Evolutionary conservation across 768 basidiomycete species (phyloP), one percentile per base, ranked within the genome.

Genomic region (Rhodosporidiobolus odoratus): DNA sequence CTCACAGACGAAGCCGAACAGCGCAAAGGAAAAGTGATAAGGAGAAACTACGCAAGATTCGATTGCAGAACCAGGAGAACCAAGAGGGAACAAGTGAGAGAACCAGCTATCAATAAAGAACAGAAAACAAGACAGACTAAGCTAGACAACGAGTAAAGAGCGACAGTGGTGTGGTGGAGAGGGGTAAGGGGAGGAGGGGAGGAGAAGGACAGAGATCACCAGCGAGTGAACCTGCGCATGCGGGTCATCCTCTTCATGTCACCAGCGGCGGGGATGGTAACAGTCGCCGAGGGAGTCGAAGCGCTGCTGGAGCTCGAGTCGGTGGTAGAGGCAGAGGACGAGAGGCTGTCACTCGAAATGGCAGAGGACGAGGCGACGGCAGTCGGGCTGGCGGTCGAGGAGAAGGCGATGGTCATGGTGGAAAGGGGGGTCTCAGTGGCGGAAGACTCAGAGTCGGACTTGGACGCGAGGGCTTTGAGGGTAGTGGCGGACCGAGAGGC

Each of bases 181-280:
- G 43, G 43, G 43, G 43, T 13, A 45, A 45, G 43, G 23, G 23
- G 30, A 45, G 63, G 41, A 57, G 30, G 43, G 16, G 13, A 17
- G 3, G 52, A 10, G 38, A 65, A 32, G 54, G n/a, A 41, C 27
- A 41, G 43, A 2, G 27, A 23, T 66, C 58, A 66, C 65, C 65
- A 58, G 15, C 65, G 30, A 43, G 30, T 27, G 57, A 59, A 59
- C 50, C 65, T 58, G 52, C 30, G n/a, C n/a, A 9, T 15, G 30
- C 52, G 52, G 52, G 19, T 32, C 52, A 53, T 53, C 52, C 27
- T 53, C 52, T 5, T 32, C 27, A 30, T 23, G 21, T 50, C 48
- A n/a, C 21, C 48, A 8, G 48, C 48, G 23, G 48, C 12, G 9
- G 27, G 17, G 27, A 30, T 12, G 34, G 54, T 56, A 35, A 17